Evolutionary conservation across 2,329 filamentous ascomycete species (phyloP), one percentile per base, ranked within the genome.

Genomic region (Aspergillus brunneoviolaceus): DNA sequence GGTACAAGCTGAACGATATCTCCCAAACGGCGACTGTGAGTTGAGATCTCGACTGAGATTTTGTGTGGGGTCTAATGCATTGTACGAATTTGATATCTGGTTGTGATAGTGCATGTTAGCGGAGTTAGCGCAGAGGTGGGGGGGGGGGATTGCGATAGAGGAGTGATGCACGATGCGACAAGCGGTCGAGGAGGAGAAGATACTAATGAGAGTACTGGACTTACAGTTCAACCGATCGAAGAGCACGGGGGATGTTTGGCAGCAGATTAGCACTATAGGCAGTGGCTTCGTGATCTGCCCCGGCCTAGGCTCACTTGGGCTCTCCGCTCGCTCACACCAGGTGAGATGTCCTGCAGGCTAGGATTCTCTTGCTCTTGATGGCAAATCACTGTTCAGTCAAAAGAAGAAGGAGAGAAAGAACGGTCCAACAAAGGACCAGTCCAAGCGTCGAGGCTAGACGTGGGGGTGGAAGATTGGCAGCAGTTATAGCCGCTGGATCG

Each of bases 11-110:
- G 14, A 31, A 54, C 51, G 55, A 58, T 35, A 29, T 49, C 12
- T 25, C 52, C 55, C 33, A 23, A 50, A 49, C 21, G 31, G 23
- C 39, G 33, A 49, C 57, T 31, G 29, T 47, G 51, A 39, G 29
- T 47, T 33, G 23, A 52, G 49, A 23, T 33, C 39, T 58, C 49
- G 42, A 19, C 31, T 35, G 51, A 47, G 45, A 54, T 25, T 45
- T 49, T 49, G 25, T 33, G 49, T 33, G 50, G 16, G 14, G 39
- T 33, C 47, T 58, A 60, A 60, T 56, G 56, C 59, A 60, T 60
- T 51, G 51, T 60, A 54, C 55, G 31, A 48, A 29, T 49, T 23
- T 29, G 25, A 10, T 42, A 27, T 48, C 47, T 48, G 47, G 47
- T 25, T 47, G 27, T 54, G 39, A 56, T 27, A 19, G 27, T 16